Percentiles rank a stretch among this genome's conserved stretches.
Conservation (phyloP, 805 yeast genomes). For the Starmera quercuum region DNA sequence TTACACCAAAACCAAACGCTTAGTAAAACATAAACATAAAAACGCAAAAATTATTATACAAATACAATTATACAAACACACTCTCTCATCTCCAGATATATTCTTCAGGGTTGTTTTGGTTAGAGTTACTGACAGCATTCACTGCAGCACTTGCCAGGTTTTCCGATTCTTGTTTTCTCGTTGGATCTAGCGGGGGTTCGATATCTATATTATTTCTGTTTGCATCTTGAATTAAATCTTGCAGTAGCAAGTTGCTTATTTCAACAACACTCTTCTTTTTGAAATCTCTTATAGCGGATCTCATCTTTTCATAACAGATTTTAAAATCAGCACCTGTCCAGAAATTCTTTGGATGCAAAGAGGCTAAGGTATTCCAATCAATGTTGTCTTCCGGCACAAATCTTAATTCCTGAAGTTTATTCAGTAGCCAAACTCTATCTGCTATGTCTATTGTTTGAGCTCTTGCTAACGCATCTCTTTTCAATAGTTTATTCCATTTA, state of each 20-base stretch:
- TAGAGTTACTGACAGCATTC: slow-evolving; percentile 4
- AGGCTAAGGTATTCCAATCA: slow-evolving; percentile 50
- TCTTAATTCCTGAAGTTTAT: slow-evolving; percentile 36
- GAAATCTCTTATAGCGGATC: slow-evolving; percentile 40
- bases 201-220: slow-evolving; percentile 8
- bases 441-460: slow-evolving; percentile 34
- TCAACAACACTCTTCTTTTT: slow-evolving; percentile 31
- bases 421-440: slow-evolving; percentile 45
- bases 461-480: slow-evolving; percentile 43
- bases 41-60: not conserved
- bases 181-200: slow-evolving; percentile 8
- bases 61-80: not conserved
- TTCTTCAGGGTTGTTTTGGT: not conserved
- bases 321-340: slow-evolving; percentile 61
- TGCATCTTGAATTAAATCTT: slow-evolving; percentile 13
- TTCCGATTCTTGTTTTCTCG: not conserved
- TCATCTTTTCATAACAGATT: slow-evolving; percentile 54
- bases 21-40: not conserved
- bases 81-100: not conserved
- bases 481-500: slow-evolving; percentile 82
- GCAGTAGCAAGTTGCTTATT: slow-evolving; percentile 21
- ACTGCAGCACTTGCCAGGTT: slow-evolving; percentile 12
- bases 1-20: too few relatives aligned
- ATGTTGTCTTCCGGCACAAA: slow-evolving; percentile 33
- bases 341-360: slow-evolving; percentile 30